Evolutionary conservation across 2,329 filamentous ascomycete species (phyloP).

Genomic region (Colletotrichum sp.): DNA sequence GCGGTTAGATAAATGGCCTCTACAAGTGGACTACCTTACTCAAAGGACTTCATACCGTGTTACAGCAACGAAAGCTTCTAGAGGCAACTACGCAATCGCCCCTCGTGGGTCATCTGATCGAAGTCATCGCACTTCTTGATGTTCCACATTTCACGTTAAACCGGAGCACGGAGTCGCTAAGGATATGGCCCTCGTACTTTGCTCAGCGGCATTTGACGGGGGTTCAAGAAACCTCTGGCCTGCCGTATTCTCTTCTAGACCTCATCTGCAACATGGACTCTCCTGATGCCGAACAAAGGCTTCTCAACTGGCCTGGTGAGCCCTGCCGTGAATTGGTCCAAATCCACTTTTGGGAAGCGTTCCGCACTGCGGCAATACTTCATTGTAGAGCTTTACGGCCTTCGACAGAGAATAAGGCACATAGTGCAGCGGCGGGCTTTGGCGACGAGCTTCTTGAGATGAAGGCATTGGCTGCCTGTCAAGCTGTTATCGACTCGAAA

Average conservation of each 20-base stretch:
- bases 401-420: background rate
- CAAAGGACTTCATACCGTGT: background rate
- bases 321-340: background rate
- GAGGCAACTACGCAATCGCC: background rate
- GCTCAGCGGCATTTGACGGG: background rate
- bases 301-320: background rate
- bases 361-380: background rate
- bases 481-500: background rate
- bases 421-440: background rate
- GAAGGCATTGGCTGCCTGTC: background rate
- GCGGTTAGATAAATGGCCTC: background rate
- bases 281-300: background rate
- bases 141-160: background rate
- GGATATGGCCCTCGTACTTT: background rate
- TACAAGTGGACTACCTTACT: background rate
- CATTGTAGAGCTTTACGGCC: background rate
- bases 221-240: background rate
- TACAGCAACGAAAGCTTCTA: background rate
- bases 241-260: background rate
- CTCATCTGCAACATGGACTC: background rate
- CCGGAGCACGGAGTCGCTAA: background rate
- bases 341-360: background rate
- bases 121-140: background rate
- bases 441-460: background rate
- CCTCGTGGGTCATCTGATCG: background rate